A percentile compares a stretch with the other conserved stretches of the same genome.
phyloP scores from a whole-genome alignment of 495 filamentous ascomycete species.

The Penicillium robsamsonii region DNA sequence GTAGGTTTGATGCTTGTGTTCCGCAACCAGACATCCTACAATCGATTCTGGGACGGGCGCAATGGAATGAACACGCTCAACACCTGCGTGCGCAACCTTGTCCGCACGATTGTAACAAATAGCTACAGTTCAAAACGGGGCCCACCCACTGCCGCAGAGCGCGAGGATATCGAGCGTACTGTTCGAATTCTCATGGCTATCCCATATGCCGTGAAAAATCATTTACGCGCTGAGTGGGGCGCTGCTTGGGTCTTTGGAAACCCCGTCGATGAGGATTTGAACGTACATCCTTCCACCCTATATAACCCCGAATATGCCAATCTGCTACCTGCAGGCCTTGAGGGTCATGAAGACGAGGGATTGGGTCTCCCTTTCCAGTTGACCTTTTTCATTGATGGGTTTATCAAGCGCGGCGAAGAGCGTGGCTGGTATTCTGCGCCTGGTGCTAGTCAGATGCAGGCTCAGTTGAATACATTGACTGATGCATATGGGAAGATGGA shows the following conservation, averaged over 20 bases:
- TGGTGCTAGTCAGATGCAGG: constrained; percentile 60
- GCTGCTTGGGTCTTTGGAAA: constrained; percentile 44
- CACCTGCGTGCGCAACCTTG: constrained; percentile 62
- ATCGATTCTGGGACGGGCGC: constrained; percentile 70
- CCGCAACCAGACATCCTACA: constrained; percentile 69
- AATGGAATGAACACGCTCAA: constrained; percentile 57
- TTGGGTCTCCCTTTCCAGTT: constrained; percentile 65
- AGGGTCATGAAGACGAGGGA: constrained; percentile 62
- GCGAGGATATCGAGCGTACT: constrained; percentile 57
- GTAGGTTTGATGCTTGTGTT: constrained; percentile 81
- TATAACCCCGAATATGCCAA: constrained; percentile 59
- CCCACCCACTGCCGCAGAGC: constrained; percentile 40
- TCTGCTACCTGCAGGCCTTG: constrained; percentile 57
- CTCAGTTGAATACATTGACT: constrained; percentile 58
- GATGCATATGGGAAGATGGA: constrained; percentile 73
- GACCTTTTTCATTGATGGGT: constrained; percentile 65
- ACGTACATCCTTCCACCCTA: constrained; percentile 43
- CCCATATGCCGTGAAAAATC: constrained; percentile 73
- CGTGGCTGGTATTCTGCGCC: constrained; percentile 61
- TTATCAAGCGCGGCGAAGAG: constrained; percentile 61
- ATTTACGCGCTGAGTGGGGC: constrained; percentile 72
- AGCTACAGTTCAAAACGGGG: constrained; percentile 32
- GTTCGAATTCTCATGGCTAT: constrained; percentile 65
- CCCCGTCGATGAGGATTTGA: constrained; percentile 43
- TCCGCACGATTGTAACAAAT: constrained; percentile 54